A percentile compares a stretch with the other conserved stretches of the same genome.
Evolutionary conservation across 2,329 filamentous ascomycete species (phyloP).

Genomic region (Epichloe coenophiala): DNA sequence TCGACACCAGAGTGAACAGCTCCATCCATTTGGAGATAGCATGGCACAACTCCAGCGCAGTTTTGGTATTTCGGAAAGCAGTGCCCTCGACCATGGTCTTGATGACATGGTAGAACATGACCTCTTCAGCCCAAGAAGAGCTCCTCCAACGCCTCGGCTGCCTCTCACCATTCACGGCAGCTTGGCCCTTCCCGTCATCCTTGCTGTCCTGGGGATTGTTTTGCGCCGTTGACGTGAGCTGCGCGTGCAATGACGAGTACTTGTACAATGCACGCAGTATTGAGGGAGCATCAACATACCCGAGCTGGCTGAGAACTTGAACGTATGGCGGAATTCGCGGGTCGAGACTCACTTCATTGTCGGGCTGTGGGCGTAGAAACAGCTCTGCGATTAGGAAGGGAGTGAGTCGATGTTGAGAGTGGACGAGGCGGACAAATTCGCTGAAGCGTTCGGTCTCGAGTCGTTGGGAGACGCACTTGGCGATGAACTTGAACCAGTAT

Average conservation of each 20-base stretch:
- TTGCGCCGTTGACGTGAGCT: slow-evolving; percentile 3
- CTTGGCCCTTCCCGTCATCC: slow-evolving; percentile 1
- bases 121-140: slow-evolving; percentile 62
- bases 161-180: slow-evolving; percentile 10
- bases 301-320: slow-evolving; percentile 36
- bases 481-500: slow-evolving; percentile 39
- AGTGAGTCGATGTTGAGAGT: slow-evolving; percentile 37
- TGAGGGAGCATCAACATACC: slow-evolving; percentile 39
- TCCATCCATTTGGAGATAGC: slow-evolving; percentile 45
- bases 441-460: slow-evolving; percentile 41
- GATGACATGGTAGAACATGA: slow-evolving; percentile 84
- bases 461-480: slow-evolving; percentile 34
- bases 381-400: slow-evolving; percentile 40
- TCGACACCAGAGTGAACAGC: slow-evolving; percentile 37
- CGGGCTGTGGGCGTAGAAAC: slow-evolving; percentile 39
- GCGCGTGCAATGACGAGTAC: slow-evolving; percentile 39
- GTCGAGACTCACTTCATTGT: slow-evolving; percentile 38
- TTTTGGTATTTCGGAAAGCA: slow-evolving; percentile 30
- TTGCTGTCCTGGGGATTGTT: slow-evolving; percentile 2
- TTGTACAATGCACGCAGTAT: slow-evolving; percentile 42
- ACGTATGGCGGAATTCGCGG: slow-evolving; percentile 47
- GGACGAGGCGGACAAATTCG: slow-evolving; percentile 34
- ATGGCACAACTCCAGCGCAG: slow-evolving; percentile 36
- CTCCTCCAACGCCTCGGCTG: slow-evolving; percentile 33
- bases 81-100: slow-evolving; percentile 59